Percentiles rank a stretch among this genome's conserved stretches.
Evolutionary conservation across 1,284 basidiomycete genomes (phyloP).

Genomic region (Ustilago tritici): DNA sequence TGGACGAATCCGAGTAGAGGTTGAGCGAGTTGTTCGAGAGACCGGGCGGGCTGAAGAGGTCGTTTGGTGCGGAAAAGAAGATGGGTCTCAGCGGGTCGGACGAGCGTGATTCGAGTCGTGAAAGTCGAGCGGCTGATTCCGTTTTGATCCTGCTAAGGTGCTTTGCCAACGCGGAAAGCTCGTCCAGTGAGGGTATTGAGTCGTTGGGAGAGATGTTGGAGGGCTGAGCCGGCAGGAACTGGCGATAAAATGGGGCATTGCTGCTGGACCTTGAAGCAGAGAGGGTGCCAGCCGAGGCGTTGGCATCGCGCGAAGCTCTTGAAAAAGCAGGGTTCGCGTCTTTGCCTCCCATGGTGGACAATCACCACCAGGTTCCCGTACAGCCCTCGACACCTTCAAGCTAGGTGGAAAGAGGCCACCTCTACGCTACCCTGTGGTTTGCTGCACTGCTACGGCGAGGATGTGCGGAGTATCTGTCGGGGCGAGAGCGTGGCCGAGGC

Average conservation of each 20-base stretch:
- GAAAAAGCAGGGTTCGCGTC: conserved; percentile 28
- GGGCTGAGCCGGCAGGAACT: conserved; percentile 49
- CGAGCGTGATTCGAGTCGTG: conserved; percentile 36
- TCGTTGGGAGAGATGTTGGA: conserved; percentile 45
- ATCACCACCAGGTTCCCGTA: not conserved
- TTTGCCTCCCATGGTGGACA: conserved; percentile 34
- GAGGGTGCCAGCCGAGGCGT: conserved; percentile 2
- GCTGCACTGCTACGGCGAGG: not conserved
- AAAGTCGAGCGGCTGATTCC: conserved; percentile 37
- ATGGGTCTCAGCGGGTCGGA: conserved; percentile 36
- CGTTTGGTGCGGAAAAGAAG: conserved; percentile 42
- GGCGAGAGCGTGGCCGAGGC: not conserved
- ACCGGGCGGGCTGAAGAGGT: conserved; percentile 46
- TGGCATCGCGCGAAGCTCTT: conserved; percentile 33
- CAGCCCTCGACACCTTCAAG: not conserved
- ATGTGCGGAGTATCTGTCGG: no score
- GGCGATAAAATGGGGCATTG: conserved; percentile 45
- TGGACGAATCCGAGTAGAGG: conserved; percentile 36
- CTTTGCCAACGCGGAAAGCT: conserved; percentile 42
- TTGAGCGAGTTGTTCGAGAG: conserved; percentile 25
- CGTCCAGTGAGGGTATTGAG: conserved; percentile 50
- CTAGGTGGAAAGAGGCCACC: not conserved
- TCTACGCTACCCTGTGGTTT: not conserved
- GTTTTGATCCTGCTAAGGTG: conserved; percentile 41
- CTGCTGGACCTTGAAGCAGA: conserved; percentile 14